Conservation (phyloP, 176 grass and related monocot species). For the Secale cereale region DNA sequence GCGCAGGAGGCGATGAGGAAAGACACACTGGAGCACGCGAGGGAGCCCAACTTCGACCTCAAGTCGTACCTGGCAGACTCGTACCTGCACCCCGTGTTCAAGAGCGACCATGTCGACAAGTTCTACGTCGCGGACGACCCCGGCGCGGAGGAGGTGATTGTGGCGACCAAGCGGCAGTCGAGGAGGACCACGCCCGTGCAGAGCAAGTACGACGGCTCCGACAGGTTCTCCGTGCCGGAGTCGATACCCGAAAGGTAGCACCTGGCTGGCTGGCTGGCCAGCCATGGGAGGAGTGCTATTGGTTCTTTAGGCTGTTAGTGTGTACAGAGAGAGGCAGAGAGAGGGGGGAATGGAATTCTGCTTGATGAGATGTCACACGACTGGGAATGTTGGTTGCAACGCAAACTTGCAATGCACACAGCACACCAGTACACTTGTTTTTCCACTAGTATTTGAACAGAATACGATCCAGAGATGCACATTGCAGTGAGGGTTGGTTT, state of each 20-base stretch:
- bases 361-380: background rate
- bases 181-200: slow-evolving; percentile 60
- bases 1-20: slow-evolving; percentile 95
- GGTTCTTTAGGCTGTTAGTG: background rate
- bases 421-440: background rate
- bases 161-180: slow-evolving; percentile 87
- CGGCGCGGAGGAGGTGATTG: slow-evolving; percentile 50
- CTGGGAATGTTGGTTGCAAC: background rate
- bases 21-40: slow-evolving; percentile 79
- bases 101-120: slow-evolving; percentile 29
- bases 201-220: slow-evolving; percentile 59
- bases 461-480: background rate
- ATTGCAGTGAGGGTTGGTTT: background rate
- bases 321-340: background rate
- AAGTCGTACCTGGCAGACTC: slow-evolving; percentile 62
- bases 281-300: background rate
- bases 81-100: slow-evolving; percentile 91
- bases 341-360: background rate
- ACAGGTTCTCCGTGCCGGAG: slow-evolving; percentile 45
- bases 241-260: slow-evolving; percentile 24
- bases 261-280: background rate
- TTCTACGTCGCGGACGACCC: slow-evolving; percentile 23
- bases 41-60: slow-evolving; percentile 83
- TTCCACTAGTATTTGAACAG: background rate
- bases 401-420: background rate